Base-by-base conservation (phyloP, 495 filamentous ascomycete genomes). In the Neurospora sp. region DNA sequence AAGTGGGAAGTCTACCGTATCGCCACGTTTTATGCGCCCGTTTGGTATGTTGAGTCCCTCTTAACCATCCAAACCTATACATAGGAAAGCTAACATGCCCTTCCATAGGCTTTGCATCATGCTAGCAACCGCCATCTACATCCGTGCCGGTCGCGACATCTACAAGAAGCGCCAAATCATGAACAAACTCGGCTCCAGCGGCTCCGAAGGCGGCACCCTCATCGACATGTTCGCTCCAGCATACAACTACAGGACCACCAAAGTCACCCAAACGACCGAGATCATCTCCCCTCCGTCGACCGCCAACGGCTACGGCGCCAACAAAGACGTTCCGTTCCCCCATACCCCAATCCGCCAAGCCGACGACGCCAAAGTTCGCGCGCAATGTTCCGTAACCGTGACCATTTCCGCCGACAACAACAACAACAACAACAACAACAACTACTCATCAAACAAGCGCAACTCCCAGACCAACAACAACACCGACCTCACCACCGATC, bases 11-110 rank as follows among this genome's bases (percentile, higher is more conserved):
- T 91, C 39, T 86, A 92, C 69, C 90, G 93, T 39, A 89, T 96
- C 70, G 89, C 89, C 7, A 85, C 88, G 40, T 94, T 97, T 78
- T 97, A 97, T 78, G 93, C 87, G 0, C 93, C 93, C 14, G 89
- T 95, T 38, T 96, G 94, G 93, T 92, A 76, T 12, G 48, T 31
- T 27, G 23, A 14, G 9, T 59, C 23, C 11, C 48, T 59, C 6
- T 3, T 14, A 2, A 14, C 23, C 20, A 59, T 27, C 10, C 20
- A 59, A 14, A 5, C 10, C 48, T 27, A 27, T 27, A 27, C 27
- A 27, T 27, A 27, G 27, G 7, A 14, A 9, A 62, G 31, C 54
- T 69, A 16, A 70, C 46, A 20, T 40, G 27, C 27, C 12, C 54
- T 35, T 72, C 39, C 42, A 9, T 23, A 88, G 85, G 86, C 77